Evolutionary conservation across 2,329 filamentous ascomycete species (phyloP).

Genomic region (Alternaria atra): DNA sequence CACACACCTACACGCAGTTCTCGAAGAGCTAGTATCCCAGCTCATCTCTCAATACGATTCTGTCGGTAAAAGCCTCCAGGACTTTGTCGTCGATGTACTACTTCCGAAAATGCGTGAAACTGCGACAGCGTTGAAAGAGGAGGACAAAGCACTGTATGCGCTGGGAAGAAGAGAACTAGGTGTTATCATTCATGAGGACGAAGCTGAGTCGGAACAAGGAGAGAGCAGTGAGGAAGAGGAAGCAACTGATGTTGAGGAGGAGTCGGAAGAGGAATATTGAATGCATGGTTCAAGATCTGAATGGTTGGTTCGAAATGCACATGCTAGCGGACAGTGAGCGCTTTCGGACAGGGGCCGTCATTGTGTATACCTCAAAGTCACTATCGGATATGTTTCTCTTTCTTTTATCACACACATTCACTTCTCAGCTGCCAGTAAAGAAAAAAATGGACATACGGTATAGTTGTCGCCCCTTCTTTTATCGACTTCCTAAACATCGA

Average conservation of each 20-base stretch:
- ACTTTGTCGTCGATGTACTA: neutral
- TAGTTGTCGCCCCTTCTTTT: no score
- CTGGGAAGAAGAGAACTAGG: neutral
- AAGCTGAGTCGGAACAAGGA: fast-evolving
- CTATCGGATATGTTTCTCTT: no score
- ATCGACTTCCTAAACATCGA: no score
- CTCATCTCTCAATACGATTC: neutral
- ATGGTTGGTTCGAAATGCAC: no score
- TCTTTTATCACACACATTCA: no score
- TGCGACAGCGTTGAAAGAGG: neutral
- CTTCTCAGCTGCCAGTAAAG: no score
- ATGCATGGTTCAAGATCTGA: no score
- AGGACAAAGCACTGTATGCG: neutral
- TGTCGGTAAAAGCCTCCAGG: neutral
- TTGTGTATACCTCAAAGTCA: no score
- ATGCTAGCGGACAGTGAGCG: no score
- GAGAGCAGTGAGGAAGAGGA: neutral
- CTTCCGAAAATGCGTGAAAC: neutral
- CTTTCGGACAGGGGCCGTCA: no score
- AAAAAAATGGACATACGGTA: no score
- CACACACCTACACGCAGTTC: neutral
- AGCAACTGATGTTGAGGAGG: neutral
- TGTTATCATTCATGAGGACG: neutral
- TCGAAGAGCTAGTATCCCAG: neutral
- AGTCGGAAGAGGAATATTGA: neutral